Evolutionary conservation across 1,139 yeast genomes (phyloP).

Genomic region (Blastobotrys proliferans): DNA sequence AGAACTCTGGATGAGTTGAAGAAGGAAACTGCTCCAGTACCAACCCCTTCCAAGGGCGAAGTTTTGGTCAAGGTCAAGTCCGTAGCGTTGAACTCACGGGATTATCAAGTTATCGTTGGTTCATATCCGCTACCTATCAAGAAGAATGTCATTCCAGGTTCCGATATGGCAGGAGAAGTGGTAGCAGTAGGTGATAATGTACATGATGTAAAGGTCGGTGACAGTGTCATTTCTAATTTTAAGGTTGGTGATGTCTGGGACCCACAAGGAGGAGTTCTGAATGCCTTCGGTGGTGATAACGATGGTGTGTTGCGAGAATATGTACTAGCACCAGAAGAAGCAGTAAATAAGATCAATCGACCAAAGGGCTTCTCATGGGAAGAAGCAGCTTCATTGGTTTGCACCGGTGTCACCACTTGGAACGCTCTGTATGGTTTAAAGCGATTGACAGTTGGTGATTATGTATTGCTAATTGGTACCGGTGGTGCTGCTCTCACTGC

Average conservation of each 20-base stretch:
- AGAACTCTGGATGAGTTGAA: conserved; percentile 9
- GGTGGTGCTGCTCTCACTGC: conserved; percentile 19
- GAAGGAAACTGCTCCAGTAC: conserved; percentile 14
- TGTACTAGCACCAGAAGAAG: conserved; percentile 10
- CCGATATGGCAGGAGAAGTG: conserved; percentile 21
- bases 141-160: conserved; percentile 18
- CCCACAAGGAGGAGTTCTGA: not conserved
- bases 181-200: conserved; percentile 17
- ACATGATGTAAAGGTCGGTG: conserved; percentile 14
- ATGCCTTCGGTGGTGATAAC: not conserved
- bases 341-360: conserved; percentile 11
- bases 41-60: conserved; percentile 15
- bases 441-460: conserved; percentile 16
- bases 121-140: conserved; percentile 13
- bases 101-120: conserved; percentile 18
- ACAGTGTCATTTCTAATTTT: conserved; percentile 16
- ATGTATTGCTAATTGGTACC: conserved; percentile 19
- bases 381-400: conserved; percentile 15
- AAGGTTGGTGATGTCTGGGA: conserved; percentile 14
- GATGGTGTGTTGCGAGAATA: conserved; percentile 20
- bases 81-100: conserved; percentile 22
- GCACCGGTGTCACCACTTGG: conserved; percentile 20
- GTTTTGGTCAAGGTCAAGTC: conserved; percentile 21
- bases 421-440: conserved; percentile 16
- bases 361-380: conserved; percentile 13